Base-by-base conservation (phyloP, 2,329 filamentous ascomycete genomes). In the Neofusicoccum ribis region DNA sequence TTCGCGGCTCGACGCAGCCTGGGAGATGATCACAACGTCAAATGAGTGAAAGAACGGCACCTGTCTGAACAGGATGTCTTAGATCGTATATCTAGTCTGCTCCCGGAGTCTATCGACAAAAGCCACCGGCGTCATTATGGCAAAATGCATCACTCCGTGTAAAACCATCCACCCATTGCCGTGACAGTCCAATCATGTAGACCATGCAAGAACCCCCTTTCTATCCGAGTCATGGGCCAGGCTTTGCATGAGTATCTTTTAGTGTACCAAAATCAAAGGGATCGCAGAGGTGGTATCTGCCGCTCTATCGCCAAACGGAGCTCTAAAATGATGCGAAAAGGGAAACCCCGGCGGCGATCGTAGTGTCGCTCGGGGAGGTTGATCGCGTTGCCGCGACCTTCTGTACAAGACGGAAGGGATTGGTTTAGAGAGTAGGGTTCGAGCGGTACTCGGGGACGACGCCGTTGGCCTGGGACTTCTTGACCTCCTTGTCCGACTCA, bases 371-470 rank as follows among this genome's bases (percentile, higher is more conserved):
- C 34, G 44, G 59, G 47, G 46, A 46, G 9, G n/a, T 6, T 39
- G 37, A 41, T 34, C 58, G 44, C 56, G 44, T 31, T 20, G 7
- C 12, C 23, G 36, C 36, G 49, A 54, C 15, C n/a, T 31, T 59
- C 51, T 59, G 44, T 64, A 64, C 51, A 64, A 11, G 51, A 59
- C 34, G 61, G 17, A 46, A n/a, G 27, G 17, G 11, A 50, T 20
- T 44, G 27, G 65, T 74, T 80, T 82, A 90, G 71, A 90, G 80
- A 65, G 89, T 79, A 66, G 88, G 88, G 79, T 89, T 89, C 58
- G 84, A 83, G 72, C 83, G 82, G 75, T 89, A 89, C 75, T 89
- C 86, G 15, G 85, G 85, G 12, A 83, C 85, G 36, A 83, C 81
- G 61, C 82, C 85, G 69, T 84, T 84, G 68, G 77, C 76, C 68